Percentiles rank a stretch among this genome's conserved stretches.
Evolutionary conservation across 768 basidiomycete species (phyloP).

Genomic region (Podaxis carcinomalis): DNA sequence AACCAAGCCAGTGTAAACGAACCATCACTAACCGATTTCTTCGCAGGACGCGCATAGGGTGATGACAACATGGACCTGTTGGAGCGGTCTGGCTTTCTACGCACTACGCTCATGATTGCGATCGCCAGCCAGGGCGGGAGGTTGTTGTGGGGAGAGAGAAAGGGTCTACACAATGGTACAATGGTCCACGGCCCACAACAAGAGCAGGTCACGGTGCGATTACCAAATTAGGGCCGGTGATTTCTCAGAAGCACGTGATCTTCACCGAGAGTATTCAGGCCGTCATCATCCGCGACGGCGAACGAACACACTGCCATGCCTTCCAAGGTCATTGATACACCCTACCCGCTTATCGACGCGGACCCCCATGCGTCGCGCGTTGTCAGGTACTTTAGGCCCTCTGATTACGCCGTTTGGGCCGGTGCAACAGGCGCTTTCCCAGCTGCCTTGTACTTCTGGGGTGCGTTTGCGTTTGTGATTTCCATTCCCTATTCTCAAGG

Average conservation of each 20-base stretch:
- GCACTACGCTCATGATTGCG: constrained; percentile 52
- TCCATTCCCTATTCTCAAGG: constrained; percentile 7
- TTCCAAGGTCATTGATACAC: constrained; percentile 47
- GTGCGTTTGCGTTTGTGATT: constrained; percentile 40
- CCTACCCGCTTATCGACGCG: constrained; percentile 88
- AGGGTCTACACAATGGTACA: constrained; percentile 21
- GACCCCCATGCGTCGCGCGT: constrained; percentile 91
- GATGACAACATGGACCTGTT: constrained; percentile 28
- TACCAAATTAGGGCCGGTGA: constrained; percentile 25
- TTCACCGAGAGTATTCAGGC: not conserved
- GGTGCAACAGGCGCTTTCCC: constrained; percentile 80
- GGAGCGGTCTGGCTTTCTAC: constrained; percentile 35
- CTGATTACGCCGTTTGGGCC: constrained; percentile 86
- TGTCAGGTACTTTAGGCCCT: constrained; percentile 80
- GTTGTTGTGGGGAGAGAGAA: constrained; percentile 12
- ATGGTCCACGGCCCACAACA: constrained; percentile 16
- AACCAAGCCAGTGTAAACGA: constrained; percentile 13
- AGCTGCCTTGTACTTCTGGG: constrained; percentile 73
- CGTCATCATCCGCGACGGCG: constrained; percentile 28
- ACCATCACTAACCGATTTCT: constrained; percentile 18
- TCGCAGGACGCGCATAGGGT: constrained; percentile 48
- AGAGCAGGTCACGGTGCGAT: not conserved
- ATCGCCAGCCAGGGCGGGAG: constrained; percentile 5
- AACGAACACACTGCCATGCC: constrained; percentile 36
- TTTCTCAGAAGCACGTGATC: constrained; percentile 23